Base-by-base conservation (phyloP, 108 stramenopile genomes). In the Licmophora abbreviata region DNA sequence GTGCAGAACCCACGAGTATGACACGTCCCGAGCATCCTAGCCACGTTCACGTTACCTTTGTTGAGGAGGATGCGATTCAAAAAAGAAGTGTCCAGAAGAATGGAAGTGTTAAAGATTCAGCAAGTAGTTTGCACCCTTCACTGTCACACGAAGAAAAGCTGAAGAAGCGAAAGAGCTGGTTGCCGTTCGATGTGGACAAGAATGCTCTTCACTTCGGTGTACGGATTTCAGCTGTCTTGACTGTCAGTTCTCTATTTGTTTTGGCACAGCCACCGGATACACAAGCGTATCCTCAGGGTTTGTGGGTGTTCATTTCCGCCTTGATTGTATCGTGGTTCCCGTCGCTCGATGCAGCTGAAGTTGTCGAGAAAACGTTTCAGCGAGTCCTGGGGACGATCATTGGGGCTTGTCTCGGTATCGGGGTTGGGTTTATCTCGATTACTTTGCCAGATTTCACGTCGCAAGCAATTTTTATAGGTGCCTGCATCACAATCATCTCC, bases 301-400 rank as follows among this genome's bases (percentile, higher is more conserved):
- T 58, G 59, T 67, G 66, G 66, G 66, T 67, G 11, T 30, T 54
- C 9, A 37, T 67, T 44, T 48, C 59, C 14, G 66, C 51, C 2
- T 38, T 67, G 18, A 51, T 67, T 33, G 66, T 67, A 12, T 43
- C 48, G 24, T 67, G 66, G 66, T 67, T 67, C 28, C 66, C 66
- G 25, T 8, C 14, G 3, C 18, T 67, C 44, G 66, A 67, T 61
- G 66, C 66, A 1, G 66, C 66, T 30, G 44, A 40, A 7, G 66
- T 67, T 1, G 46, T 67, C 11, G 56, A 67, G 40, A 67, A 67
- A 36, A 60, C 24, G 17, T 29, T 61, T 4, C 66, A 67, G 42
- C 41, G 66, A 4, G 20, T 67, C 17, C 14, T 49, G 14, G 66
- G 66, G 25, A 67, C 66, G 17, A 51, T 67, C 29, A 21, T 60